A percentile compares a stretch with the other conserved stretches of the same genome.
Evolutionary conservation across 1,284 basidiomycete species (phyloP).

Genomic region (Rhodotorula glutinis): DNA sequence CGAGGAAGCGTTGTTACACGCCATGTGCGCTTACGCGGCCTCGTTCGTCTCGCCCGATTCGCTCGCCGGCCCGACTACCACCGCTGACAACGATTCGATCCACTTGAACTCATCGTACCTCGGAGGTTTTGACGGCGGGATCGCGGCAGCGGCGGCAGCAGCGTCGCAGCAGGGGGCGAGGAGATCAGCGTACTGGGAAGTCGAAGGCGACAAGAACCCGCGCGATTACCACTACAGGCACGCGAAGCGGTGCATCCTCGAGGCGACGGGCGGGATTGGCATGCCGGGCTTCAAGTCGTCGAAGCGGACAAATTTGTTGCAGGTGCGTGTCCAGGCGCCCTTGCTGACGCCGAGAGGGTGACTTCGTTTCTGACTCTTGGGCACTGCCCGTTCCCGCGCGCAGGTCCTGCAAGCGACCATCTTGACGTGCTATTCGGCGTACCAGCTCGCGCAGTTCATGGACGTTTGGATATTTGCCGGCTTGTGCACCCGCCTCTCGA

Average conservation of each 20-base stretch:
- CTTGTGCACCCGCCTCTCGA: slow-evolving; percentile 26
- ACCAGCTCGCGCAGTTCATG: slow-evolving; percentile 19
- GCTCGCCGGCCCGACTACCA: slow-evolving; percentile 4
- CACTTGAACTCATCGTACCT: not conserved
- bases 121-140: not conserved
- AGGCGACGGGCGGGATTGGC: not conserved
- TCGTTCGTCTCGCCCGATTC: slow-evolving; percentile 21
- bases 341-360: no score
- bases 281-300: not conserved
- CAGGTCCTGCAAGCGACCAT: slow-evolving; percentile 35
- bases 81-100: slow-evolving; percentile 1
- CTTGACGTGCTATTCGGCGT: slow-evolving; percentile 29
- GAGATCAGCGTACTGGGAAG: slow-evolving; percentile 30
- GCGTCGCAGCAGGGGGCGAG: not conserved
- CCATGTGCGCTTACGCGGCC: slow-evolving; percentile 32
- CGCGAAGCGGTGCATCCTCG: not conserved
- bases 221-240: slow-evolving; percentile 31
- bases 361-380: no score
- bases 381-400: not conserved
- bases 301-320: slow-evolving; percentile 19
- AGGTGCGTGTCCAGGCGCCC: slow-evolving; percentile 13
- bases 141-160: not conserved
- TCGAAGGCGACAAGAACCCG: slow-evolving; percentile 15
- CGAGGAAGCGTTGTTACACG: slow-evolving; percentile 34
- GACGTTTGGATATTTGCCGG: slow-evolving; percentile 37